Evolutionary conservation across 1,284 basidiomycete species (phyloP).

Genomic region (Pholiota adiposa): DNA sequence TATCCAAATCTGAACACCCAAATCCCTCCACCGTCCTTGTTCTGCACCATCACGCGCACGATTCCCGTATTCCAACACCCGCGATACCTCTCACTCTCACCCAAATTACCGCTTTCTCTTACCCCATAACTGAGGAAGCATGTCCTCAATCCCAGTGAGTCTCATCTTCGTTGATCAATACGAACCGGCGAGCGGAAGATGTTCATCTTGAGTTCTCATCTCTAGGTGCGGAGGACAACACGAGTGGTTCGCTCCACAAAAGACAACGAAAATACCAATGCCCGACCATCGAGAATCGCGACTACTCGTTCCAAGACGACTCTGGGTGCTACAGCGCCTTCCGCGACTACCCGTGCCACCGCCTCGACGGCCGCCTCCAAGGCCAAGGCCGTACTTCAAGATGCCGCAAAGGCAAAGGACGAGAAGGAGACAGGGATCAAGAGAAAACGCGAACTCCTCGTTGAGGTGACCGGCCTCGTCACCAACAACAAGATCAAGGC

Average conservation of each 20-base stretch:
- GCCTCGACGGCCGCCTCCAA: constrained; percentile 54
- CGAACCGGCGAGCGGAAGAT: neutral
- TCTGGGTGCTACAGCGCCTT: constrained; percentile 30
- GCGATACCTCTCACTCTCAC: too few relatives aligned
- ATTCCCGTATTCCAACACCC: too few relatives aligned
- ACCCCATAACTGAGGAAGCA: constrained; percentile 19
- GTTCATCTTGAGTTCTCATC: neutral
- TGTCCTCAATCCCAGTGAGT: constrained; percentile 31
- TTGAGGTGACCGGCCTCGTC: constrained; percentile 38
- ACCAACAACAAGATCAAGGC: constrained; percentile 33
- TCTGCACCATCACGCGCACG: constrained; percentile 8
- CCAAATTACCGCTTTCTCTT: too few relatives aligned
- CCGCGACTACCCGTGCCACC: constrained; percentile 39
- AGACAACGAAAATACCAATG: constrained; percentile 69
- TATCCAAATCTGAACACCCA: constrained; percentile 17
- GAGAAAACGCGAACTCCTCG: constrained; percentile 42
- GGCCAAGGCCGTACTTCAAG: constrained; percentile 46
- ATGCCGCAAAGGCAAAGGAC: constrained; percentile 32
- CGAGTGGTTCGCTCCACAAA: constrained; percentile 40
- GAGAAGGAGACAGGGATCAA: constrained; percentile 42
- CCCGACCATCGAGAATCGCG: constrained; percentile 54
- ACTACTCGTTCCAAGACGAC: constrained; percentile 58
- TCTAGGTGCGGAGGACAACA: constrained; percentile 34
- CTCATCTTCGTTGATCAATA: neutral
- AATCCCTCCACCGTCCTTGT: constrained; percentile 13